Evolutionary conservation across 176 grass and related monocot species (phyloP).

Genomic region (Lolium multiflorum): DNA sequence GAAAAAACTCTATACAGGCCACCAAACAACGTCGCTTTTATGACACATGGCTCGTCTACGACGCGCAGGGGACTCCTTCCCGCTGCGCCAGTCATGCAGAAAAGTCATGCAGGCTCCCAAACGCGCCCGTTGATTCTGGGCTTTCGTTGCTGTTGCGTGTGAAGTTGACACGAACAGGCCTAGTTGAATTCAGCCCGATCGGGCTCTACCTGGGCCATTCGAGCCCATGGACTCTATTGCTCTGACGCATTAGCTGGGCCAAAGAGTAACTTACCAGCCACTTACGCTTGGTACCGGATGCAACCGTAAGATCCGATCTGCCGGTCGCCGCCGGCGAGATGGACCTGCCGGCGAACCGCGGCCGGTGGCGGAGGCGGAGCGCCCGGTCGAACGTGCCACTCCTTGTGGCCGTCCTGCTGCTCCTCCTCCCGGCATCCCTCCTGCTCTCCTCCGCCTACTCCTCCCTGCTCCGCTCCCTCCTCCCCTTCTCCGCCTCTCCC

Average conservation of each 20-base stretch:
- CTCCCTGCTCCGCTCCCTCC: slow-evolving; percentile 49
- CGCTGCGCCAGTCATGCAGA: too few species aligned
- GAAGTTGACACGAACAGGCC: not conserved
- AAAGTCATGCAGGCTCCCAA: too few species aligned
- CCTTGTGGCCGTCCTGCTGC: slow-evolving; percentile 50
- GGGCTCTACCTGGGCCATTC: not conserved
- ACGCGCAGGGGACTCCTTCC: too few species aligned
- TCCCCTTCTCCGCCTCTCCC: slow-evolving; percentile 27
- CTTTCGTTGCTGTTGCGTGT: not conserved
- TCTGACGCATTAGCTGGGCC: not conserved
- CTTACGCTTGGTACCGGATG: not conserved
- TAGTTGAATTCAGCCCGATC: not conserved
- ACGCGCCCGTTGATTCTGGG: too few species aligned
- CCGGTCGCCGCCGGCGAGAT: slow-evolving; percentile 37
- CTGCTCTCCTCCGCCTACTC: slow-evolving; percentile 54
- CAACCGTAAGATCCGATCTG: slow-evolving; percentile 35
- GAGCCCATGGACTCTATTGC: not conserved
- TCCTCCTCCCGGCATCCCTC: slow-evolving; percentile 44
- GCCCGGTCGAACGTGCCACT: slow-evolving; percentile 51
- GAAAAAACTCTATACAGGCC: too few species aligned
- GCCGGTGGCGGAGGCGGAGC: slow-evolving; percentile 77
- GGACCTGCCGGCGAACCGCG: slow-evolving; percentile 55
- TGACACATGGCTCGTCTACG: too few species aligned
- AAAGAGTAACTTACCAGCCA: not conserved
- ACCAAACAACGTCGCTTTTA: too few species aligned